Evolutionary conservation across 345 rosid species (phyloP).

Genomic region (Trapa incisa): DNA sequence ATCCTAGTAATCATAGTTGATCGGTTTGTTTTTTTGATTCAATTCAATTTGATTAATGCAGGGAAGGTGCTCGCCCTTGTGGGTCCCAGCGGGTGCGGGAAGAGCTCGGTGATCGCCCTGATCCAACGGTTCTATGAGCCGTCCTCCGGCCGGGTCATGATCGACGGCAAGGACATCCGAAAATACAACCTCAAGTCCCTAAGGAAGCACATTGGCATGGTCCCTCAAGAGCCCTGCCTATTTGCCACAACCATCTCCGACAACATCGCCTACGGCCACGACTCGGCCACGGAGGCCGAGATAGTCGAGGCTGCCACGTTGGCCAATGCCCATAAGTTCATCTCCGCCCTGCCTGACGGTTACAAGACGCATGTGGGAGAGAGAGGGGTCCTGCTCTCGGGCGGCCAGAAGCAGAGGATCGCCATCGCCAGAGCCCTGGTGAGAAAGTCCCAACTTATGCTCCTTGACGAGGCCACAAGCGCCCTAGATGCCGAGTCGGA

Average conservation of each 20-base stretch:
- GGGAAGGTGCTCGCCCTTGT: constrained; percentile 92
- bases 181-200: constrained; percentile 88
- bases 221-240: constrained; percentile 92
- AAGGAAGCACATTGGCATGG: constrained; percentile 80
- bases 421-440: neutral
- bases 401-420: neutral
- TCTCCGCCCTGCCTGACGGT: constrained; percentile 68
- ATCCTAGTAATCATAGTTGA: no score
- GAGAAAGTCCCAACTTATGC: neutral
- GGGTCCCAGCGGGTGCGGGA: constrained; percentile 97
- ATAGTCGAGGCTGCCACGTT: constrained; percentile 75
- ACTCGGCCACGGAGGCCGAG: constrained; percentile 75
- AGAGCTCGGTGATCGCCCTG: constrained; percentile 85
- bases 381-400: neutral
- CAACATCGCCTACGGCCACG: constrained; percentile 87
- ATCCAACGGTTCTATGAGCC: constrained; percentile 79
- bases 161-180: constrained; percentile 84
- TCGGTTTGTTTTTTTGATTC: no score
- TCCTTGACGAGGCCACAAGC: neutral
- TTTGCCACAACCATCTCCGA: constrained; percentile 70
- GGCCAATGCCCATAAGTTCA: constrained; percentile 84
- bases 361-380: constrained; percentile 23
- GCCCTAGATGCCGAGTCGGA: neutral
- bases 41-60: constrained; percentile 14
- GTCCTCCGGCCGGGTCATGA: constrained; percentile 71